Evolutionary conservation across 306 rosid genomes (phyloP), one percentile per base, ranked within the genome.

Genomic region (Cercis canadensis): DNA sequence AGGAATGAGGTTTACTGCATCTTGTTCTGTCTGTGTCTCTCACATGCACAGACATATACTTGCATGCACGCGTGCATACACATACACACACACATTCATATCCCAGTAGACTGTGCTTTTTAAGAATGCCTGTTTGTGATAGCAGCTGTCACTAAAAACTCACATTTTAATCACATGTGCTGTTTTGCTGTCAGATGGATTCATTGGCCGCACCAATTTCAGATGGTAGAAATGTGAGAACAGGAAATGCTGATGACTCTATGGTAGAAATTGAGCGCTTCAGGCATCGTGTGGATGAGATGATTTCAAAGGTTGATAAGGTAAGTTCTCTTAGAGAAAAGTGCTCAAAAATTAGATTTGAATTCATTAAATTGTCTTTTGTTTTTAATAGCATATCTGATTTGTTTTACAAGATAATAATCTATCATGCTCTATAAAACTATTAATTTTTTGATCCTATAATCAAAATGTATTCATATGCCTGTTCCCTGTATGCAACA

Each of bases 301-400:
- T 90, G 2, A 69, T 74, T 17, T 75, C 57, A 2, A 81, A 86
- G 58, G 96, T 87, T 75, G 92, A 84, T 33, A 79, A 79, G 92
- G 94, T 83, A 76, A 69, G 82, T 66, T 58, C 17, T 34, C 7
- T 36, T 58, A 37, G 67, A 40, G 61, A 6, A 9, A 45, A 9
- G 36, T 44, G 55, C 44, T 10, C 10, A 4, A 2, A 12, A 16
- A 60, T 17, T 62, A 4, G 16, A 59, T 54, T 47, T 34, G 11
- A 5, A 0, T 67, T 11, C 8, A 9, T 11, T 63, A 2, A n/a
- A 15, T 36, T 29, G n/a, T 14, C 12, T 70, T 9, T 50, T 41
- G 6, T 51, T 41, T n/a, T 47, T 13, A 17, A 51, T 39, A 3
- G 15, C 29, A 15, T 54, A 32, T 12, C 29, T 60, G 31, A 40